phyloP scores from a whole-genome alignment of 2,329 filamentous ascomycete genomes.

The Albifimbria verrucaria region DNA sequence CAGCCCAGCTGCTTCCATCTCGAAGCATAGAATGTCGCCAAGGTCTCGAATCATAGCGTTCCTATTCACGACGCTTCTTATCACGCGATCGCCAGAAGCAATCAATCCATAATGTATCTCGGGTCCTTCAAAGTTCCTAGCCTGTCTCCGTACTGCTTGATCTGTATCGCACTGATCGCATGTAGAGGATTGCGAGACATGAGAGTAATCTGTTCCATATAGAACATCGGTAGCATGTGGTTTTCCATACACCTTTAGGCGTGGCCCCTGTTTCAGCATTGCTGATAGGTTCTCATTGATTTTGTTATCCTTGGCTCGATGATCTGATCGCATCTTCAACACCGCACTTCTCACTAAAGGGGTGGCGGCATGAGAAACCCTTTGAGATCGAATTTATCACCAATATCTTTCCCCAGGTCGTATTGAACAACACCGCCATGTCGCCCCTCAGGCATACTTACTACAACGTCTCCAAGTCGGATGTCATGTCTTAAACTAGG shows the following conservation, averaged over 20 bases:
- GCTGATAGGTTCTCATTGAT: not conserved
- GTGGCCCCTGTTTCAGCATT: not conserved
- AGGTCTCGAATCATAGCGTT: not conserved
- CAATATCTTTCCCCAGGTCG: not conserved
- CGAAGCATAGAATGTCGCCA: not conserved
- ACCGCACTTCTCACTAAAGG: not conserved
- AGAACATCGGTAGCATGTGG: not conserved
- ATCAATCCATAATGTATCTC: conserved; percentile 1
- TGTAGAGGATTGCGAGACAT: not conserved
- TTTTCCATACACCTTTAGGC: not conserved
- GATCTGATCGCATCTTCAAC: not conserved
- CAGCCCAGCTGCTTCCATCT: not conserved
- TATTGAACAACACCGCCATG: conserved; percentile 1
- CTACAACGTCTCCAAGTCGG: not conserved
- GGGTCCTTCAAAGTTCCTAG: not conserved
- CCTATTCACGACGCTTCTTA: not conserved
- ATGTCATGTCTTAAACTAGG: not conserved
- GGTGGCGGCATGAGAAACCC: not conserved
- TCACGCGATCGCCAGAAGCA: not conserved
- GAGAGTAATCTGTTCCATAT: not conserved
- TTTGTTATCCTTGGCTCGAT: not conserved
- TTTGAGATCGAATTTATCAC: not conserved
- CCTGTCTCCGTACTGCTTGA: not conserved
- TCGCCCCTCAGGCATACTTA: not conserved
- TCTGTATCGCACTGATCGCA: not conserved